Percentiles rank a stretch among this genome's conserved stretches.
phyloP scores from a whole-genome alignment of 106 monocot species.

The Dendrobium chrysotoxum region DNA sequence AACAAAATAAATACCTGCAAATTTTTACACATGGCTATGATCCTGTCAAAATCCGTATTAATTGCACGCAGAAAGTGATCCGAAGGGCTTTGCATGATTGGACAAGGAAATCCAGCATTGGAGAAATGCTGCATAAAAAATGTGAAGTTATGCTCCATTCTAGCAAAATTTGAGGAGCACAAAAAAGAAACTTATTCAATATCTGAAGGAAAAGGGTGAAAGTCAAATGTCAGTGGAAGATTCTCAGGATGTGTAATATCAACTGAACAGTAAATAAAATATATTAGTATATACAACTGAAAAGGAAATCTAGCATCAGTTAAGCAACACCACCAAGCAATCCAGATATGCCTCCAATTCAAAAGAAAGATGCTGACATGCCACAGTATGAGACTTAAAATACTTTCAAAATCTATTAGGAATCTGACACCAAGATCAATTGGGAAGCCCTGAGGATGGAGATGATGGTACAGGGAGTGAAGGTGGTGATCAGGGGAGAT shows the following conservation, averaged over 20 bases:
- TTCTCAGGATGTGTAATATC: neutral
- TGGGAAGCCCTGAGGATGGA: too few relatives aligned
- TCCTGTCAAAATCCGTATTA: slow-evolving; percentile 95
- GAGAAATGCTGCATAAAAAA: slow-evolving; percentile 80
- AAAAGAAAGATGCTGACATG: neutral
- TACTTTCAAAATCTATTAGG: neutral
- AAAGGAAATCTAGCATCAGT: neutral
- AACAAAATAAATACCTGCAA: slow-evolving; percentile 57
- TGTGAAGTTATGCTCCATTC: neutral
- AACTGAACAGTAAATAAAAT: neutral
- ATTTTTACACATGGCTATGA: slow-evolving; percentile 96
- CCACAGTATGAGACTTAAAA: neutral
- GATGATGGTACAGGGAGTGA: too few relatives aligned
- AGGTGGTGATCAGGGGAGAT: too few relatives aligned
- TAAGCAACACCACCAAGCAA: neutral
- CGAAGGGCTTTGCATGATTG: slow-evolving; percentile 98
- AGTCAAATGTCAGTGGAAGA: neutral
- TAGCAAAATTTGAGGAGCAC: neutral
- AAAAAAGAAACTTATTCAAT: neutral
- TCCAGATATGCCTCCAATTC: neutral
- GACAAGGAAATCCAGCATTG: slow-evolving; percentile 97
- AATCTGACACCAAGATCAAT: too few relatives aligned
- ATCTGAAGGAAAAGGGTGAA: neutral
- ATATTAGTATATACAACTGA: neutral
- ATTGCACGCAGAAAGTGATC: slow-evolving; percentile 98